Percentiles rank a stretch among this genome's conserved stretches.
phyloP scores from a whole-genome alignment of 805 yeast genomes.

The Cyberlindnera samutprakarnensis region DNA sequence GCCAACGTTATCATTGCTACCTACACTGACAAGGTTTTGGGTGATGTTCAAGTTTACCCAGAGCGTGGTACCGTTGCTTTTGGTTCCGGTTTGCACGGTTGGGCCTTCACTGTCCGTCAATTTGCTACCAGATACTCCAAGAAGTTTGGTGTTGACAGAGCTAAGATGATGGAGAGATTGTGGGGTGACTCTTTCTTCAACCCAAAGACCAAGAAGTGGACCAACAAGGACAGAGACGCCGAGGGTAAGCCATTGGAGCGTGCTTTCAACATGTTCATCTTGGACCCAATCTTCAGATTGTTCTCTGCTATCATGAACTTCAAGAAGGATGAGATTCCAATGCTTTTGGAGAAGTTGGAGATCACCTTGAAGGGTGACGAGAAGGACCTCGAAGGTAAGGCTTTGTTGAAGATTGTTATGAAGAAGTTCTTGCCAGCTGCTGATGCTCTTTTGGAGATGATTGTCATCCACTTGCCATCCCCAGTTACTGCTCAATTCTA shows the following conservation, averaged over 20 bases:
- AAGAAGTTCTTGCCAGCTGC: slow-evolving; percentile 95
- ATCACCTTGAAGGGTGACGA: slow-evolving; percentile 67
- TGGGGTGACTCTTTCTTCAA: slow-evolving; percentile 96
- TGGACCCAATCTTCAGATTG: slow-evolving; percentile 89
- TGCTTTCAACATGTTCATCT: slow-evolving; percentile 74
- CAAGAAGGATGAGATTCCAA: slow-evolving; percentile 58
- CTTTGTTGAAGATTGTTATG: slow-evolving; percentile 57
- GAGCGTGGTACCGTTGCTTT: slow-evolving; percentile 83
- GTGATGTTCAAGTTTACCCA: slow-evolving; percentile 81
- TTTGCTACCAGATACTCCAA: slow-evolving; percentile 81
- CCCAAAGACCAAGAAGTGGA: slow-evolving; percentile 82
- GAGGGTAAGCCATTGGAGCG: slow-evolving; percentile 66
- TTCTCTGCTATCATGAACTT: slow-evolving; percentile 64
- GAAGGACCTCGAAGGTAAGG: slow-evolving; percentile 67
- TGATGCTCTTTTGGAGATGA: slow-evolving; percentile 74
- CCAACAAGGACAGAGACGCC: slow-evolving; percentile 58
- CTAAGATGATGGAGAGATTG: slow-evolving; percentile 71
- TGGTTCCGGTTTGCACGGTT: slow-evolving; percentile 90
- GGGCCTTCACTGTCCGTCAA: slow-evolving; percentile 93
- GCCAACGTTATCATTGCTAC: slow-evolving; percentile 93
- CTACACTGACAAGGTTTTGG: slow-evolving; percentile 73
- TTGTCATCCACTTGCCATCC: slow-evolving; percentile 78
- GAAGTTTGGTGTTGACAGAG: slow-evolving; percentile 77
- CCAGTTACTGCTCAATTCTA: slow-evolving; percentile 70
- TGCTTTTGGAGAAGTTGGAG: slow-evolving; percentile 74